These are phyloP conservation scores for Pythium monospermum DNA, from an alignment of 352 stramenopile species.

Conservation along the genomic window DNA sequence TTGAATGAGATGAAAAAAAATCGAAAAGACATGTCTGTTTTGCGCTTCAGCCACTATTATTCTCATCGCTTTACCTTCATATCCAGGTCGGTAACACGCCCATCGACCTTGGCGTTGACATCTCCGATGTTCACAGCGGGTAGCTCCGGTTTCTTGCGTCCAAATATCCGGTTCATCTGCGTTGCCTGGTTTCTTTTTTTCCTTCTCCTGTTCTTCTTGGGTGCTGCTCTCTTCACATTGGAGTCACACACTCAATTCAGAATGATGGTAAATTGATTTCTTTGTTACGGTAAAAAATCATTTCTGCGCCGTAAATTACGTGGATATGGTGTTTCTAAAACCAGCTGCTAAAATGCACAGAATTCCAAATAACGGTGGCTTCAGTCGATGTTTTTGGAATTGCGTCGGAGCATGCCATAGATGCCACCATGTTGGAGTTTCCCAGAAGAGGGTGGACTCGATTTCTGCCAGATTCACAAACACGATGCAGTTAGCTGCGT, in stretches of 20 bases:
- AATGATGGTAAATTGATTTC: slow-evolving; percentile 5
- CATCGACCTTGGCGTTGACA: slow-evolving; percentile 72
- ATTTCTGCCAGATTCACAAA: background rate
- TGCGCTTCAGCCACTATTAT: background rate
- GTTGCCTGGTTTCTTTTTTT: background rate
- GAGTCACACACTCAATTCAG: slow-evolving; percentile 6
- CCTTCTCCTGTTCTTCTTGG: background rate
- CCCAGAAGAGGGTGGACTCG: slow-evolving; percentile 27
- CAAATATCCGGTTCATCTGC: slow-evolving; percentile 82
- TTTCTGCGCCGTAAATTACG: background rate
- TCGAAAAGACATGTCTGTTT: background rate
- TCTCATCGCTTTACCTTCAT: slow-evolving; percentile 48
- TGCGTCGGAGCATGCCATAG: slow-evolving; percentile 54
- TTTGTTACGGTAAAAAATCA: background rate
- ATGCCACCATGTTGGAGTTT: slow-evolving; percentile 65
- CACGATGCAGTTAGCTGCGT: too few relatives aligned
- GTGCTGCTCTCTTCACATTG: background rate
- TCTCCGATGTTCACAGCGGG: slow-evolving; percentile 73
- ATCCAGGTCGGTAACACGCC: slow-evolving; percentile 67
- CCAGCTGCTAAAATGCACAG: too few relatives aligned
- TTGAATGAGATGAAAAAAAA: background rate
- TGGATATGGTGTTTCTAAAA: too few relatives aligned
- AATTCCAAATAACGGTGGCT: too few relatives aligned
- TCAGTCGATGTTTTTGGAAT: slow-evolving; percentile 14
- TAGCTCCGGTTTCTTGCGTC: slow-evolving; percentile 73